These are phyloP conservation scores for Suillus tomentosus DNA, from an alignment of 768 basidiomycete species.

Conservation along the genomic window DNA sequence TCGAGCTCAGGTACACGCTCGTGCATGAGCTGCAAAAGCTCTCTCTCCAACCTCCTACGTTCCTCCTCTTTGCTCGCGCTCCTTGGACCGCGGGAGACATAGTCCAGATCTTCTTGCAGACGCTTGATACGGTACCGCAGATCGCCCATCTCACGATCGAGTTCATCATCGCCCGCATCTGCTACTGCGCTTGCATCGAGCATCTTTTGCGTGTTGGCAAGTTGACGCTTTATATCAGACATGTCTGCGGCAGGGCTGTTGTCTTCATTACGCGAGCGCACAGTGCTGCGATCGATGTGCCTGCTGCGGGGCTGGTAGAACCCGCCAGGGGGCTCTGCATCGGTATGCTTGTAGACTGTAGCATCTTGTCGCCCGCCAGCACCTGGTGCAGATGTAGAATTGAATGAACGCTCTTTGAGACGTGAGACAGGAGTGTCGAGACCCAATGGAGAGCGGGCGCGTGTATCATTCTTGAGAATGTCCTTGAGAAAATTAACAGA, in stretches of 20 bases:
- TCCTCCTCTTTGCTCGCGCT: constrained; percentile 81
- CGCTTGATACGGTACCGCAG: constrained; percentile 82
- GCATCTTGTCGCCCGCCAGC: constrained; percentile 79
- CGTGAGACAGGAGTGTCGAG: constrained; percentile 58
- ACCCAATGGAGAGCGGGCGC: constrained; percentile 62
- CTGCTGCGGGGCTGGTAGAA: constrained; percentile 82
- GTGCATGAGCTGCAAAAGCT: constrained; percentile 83
- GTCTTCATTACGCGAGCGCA: constrained; percentile 74
- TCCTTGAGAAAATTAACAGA: constrained; percentile 90
- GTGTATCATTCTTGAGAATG: constrained; percentile 84
- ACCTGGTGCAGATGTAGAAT: constrained; percentile 48
- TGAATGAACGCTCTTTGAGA: constrained; percentile 73
- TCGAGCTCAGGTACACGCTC: constrained; percentile 92
- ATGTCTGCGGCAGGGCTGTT: constrained; percentile 66
- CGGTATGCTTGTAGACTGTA: constrained; percentile 86
- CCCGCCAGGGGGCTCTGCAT: constrained; percentile 55
- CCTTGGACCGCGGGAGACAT: constrained; percentile 75
- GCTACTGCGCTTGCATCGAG: constrained; percentile 75
- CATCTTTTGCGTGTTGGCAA: constrained; percentile 77
- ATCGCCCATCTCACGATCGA: constrained; percentile 90
- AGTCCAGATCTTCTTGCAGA: constrained; percentile 90
- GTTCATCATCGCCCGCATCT: constrained; percentile 80
- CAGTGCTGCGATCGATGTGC: constrained; percentile 81
- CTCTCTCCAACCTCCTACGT: constrained; percentile 81
- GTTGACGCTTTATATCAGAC: constrained; percentile 81